Percentiles rank a stretch among this genome's conserved stretches.
Evolutionary conservation across 108 stramenopile genomes (phyloP).

Genomic region (Skeletonema costatum): DNA sequence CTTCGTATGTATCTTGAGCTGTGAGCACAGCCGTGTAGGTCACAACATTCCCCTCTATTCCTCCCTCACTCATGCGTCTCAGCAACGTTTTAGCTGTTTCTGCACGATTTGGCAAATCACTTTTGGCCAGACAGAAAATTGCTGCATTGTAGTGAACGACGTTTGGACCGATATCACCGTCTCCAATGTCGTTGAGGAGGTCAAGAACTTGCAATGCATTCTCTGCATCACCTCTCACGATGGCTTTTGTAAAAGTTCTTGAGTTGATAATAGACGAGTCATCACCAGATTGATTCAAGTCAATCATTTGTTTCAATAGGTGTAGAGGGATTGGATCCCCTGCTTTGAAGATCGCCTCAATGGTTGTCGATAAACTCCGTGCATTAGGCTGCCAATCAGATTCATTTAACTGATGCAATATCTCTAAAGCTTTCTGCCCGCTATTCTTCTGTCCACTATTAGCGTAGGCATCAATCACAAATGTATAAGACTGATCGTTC

Average conservation of each 20-base stretch:
- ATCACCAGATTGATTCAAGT: background rate
- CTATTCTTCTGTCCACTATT: background rate
- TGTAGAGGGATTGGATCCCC: background rate
- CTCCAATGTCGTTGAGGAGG: background rate
- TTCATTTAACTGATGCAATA: background rate
- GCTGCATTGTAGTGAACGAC: conserved; percentile 7
- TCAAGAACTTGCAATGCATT: conserved; percentile 8
- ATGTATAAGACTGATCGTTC: background rate
- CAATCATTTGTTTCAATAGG: background rate
- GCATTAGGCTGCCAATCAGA: background rate
- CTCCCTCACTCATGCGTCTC: background rate
- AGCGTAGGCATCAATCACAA: conserved; percentile 8
- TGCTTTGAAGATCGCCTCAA: conserved; percentile 8
- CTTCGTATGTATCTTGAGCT: background rate
- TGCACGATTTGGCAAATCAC: background rate
- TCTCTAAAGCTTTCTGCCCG: conserved; percentile 7
- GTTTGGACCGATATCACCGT: background rate
- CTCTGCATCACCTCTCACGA: conserved; percentile 1
- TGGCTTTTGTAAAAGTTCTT: conserved; percentile 5
- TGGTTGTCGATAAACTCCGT: background rate
- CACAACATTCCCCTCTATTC: background rate
- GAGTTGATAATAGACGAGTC: conserved; percentile 8
- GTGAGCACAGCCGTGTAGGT: conserved; percentile 4
- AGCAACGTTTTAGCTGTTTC: background rate
- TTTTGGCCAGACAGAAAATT: background rate